Conservation (phyloP, 164 flowering plant genomes). For the Vitis riparia region DNA sequence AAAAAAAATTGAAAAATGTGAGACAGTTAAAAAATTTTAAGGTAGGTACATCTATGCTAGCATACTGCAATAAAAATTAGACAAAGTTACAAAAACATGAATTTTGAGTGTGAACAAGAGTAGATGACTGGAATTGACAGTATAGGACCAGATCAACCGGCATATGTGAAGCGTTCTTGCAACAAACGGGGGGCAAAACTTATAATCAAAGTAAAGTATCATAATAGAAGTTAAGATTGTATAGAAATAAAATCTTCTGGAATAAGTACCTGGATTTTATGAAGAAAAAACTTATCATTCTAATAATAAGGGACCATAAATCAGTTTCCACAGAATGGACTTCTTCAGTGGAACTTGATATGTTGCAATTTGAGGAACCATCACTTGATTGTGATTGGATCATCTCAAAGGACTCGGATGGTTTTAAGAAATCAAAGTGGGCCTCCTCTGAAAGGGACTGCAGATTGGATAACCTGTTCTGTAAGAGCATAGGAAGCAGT, state of each 20-base stretch:
- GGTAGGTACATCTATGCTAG: no score
- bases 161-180: no score
- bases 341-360: slow-evolving; percentile 17
- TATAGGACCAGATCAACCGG: no score
- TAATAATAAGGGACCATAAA: slow-evolving; percentile 59
- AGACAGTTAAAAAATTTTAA: no score
- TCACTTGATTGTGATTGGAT: slow-evolving; percentile 14
- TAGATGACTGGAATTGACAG: no score
- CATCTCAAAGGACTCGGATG: slow-evolving; percentile 25
- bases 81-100: no score
- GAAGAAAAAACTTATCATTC: slow-evolving; percentile 61
- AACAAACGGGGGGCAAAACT: no score
- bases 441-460: slow-evolving; percentile 36
- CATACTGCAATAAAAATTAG: no score
- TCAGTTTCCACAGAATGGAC: slow-evolving; percentile 15
- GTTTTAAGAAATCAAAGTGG: slow-evolving; percentile 49
- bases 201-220: background rate
- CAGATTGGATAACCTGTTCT: slow-evolving; percentile 58
- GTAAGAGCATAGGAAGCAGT: slow-evolving; percentile 34
- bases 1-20: no score
- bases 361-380: slow-evolving; percentile 8
- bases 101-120: no score
- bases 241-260: slow-evolving; percentile 3
- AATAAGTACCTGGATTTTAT: slow-evolving; percentile 51
- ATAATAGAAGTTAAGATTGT: background rate